Percentiles rank a stretch among this genome's conserved stretches.
Conservation (phyloP, 768 basidiomycete species). For the Dioszegia hungarica region DNA sequence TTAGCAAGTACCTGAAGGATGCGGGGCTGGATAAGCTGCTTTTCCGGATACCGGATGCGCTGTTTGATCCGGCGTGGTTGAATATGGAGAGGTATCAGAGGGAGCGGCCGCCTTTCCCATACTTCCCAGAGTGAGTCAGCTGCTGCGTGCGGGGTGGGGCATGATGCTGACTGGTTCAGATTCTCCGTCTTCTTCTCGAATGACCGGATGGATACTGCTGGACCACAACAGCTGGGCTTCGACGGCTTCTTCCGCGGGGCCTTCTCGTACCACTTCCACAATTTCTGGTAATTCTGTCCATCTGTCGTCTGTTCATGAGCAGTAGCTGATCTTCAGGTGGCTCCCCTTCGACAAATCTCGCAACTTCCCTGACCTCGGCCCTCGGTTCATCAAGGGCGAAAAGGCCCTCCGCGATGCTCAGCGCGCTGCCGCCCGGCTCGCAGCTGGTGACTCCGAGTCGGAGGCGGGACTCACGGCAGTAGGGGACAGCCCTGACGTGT, state of each 20-base stretch:
- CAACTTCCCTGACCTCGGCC: slow-evolving; percentile 93
- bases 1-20: slow-evolving; percentile 84
- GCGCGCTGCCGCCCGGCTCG: slow-evolving; percentile 13
- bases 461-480: slow-evolving; percentile 2
- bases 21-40: slow-evolving; percentile 77
- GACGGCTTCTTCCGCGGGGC: slow-evolving; percentile 92
- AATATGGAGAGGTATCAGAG: slow-evolving; percentile 88
- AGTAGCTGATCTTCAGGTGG: slow-evolving; percentile 63
- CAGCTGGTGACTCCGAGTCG: slow-evolving; percentile 1
- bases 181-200: slow-evolving; percentile 61
- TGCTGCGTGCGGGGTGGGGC: background rate
- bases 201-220: slow-evolving; percentile 59
- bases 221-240: slow-evolving; percentile 81
- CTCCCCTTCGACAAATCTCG: slow-evolving; percentile 84
- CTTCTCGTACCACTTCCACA: slow-evolving; percentile 91
- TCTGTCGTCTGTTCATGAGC: background rate
- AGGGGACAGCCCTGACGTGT: slow-evolving; percentile 2
- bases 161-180: slow-evolving; percentile 50
- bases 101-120: slow-evolving; percentile 88
- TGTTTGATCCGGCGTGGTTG: slow-evolving; percentile 96
- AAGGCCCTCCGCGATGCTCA: slow-evolving; percentile 56
- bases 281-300: slow-evolving; percentile 51
- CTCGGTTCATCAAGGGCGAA: slow-evolving; percentile 71
- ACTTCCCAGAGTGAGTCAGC: slow-evolving; percentile 69
- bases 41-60: slow-evolving; percentile 83